phyloP scores from a whole-genome alignment of 768 basidiomycete species.

The Mrakia blollopis region DNA sequence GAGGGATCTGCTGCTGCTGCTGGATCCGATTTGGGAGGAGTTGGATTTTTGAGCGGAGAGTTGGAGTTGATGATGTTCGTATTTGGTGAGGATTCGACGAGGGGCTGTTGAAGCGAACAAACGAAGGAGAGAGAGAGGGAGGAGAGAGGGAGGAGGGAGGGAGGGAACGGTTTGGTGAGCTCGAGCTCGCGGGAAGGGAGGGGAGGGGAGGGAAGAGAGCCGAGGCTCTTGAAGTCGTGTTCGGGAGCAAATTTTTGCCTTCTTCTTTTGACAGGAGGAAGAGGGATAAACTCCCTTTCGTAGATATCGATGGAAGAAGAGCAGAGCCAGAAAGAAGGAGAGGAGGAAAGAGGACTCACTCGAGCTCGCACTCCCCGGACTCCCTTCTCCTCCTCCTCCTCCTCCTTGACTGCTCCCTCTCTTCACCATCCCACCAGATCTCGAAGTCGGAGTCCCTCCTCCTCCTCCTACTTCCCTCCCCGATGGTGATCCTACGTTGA shows the following conservation, averaged over 20 bases:
- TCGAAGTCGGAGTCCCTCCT: background rate
- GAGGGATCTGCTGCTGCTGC: background rate
- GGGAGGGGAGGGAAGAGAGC: too few species aligned
- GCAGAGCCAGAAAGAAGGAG: background rate
- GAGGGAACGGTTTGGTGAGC: background rate
- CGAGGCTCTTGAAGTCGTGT: too few species aligned
- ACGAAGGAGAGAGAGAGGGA: background rate
- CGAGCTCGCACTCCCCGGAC: constrained; percentile 1
- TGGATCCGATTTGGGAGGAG: background rate
- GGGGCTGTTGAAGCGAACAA: background rate
- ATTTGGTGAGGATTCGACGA: constrained; percentile 1
- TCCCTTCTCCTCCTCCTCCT: background rate
- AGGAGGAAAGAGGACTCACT: background rate
- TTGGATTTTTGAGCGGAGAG: background rate
- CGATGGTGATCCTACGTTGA: background rate
- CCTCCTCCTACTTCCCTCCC: background rate
- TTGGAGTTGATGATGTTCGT: constrained; percentile 10
- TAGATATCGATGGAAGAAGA: background rate
- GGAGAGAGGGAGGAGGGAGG: background rate
- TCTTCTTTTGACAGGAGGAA: too few species aligned
- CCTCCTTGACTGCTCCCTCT: constrained; percentile 1
- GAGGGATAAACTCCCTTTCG: background rate
- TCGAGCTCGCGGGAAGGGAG: background rate
- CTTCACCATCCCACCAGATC: background rate
- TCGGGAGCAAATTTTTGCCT: too few species aligned